Conservation (phyloP, 2,329 filamentous ascomycete species). For the Colletotrichum sp. region DNA sequence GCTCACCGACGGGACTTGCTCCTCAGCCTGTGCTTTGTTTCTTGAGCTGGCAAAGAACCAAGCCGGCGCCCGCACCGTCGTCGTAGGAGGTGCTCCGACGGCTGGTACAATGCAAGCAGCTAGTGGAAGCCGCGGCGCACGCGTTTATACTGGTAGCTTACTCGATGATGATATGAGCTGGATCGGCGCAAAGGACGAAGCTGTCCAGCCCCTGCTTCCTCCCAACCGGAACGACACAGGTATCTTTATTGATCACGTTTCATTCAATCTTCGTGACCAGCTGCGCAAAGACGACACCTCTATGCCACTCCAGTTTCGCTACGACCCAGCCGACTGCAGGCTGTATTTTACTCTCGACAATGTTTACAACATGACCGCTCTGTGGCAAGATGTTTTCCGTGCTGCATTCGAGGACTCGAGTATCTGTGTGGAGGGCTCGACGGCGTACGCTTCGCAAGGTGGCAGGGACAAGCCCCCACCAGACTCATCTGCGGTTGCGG, state of each 20-base stretch:
- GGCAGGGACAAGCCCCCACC: neutral
- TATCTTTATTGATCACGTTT: neutral
- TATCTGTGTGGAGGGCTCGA: neutral
- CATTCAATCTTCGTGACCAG: conserved; percentile 2
- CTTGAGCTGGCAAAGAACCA: conserved; percentile 57
- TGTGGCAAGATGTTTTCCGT: conserved; percentile 54
- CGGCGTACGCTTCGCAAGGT: neutral
- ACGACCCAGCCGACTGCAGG: conserved; percentile 61
- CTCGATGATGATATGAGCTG: conserved; percentile 6
- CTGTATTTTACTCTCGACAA: conserved; percentile 61
- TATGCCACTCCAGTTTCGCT: conserved; percentile 61
- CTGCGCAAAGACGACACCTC: conserved; percentile 8
- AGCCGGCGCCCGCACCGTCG: conserved; percentile 59
- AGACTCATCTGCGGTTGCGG: neutral
- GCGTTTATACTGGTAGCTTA: conserved; percentile 33
- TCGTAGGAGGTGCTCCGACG: conserved; percentile 60
- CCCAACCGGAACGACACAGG: neutral
- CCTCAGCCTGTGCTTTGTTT: conserved; percentile 65
- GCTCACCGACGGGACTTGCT: conserved; percentile 62
- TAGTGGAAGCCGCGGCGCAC: conserved; percentile 61
- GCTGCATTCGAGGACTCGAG: neutral
- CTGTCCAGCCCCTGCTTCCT: neutral
- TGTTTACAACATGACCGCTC: conserved; percentile 50
- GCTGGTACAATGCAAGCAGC: conserved; percentile 58
- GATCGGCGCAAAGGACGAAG: neutral